Evolutionary conservation across 2,329 filamentous ascomycete genomes (phyloP).

Genomic region (Helicocarpus griseus): DNA sequence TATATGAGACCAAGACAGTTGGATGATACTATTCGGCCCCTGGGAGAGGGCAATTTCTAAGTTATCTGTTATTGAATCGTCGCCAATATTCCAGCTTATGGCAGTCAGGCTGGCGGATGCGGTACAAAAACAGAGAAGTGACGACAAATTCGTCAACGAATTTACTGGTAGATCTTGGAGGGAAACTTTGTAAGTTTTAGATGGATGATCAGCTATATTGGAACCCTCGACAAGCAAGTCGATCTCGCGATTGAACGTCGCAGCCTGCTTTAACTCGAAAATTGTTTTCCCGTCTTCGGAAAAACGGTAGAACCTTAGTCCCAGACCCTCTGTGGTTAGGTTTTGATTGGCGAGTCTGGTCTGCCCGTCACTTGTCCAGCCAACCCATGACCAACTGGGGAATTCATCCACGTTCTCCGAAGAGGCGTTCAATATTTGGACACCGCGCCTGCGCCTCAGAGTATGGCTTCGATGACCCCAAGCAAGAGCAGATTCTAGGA

Average conservation of each 20-base stretch:
- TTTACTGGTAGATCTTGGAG: neutral
- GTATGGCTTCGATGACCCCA: neutral
- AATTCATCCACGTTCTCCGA: neutral
- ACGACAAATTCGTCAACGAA: neutral
- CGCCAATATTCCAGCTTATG: neutral
- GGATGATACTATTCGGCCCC: neutral
- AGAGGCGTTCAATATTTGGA: neutral
- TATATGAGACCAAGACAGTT: neutral
- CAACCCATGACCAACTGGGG: neutral
- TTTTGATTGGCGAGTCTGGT: neutral
- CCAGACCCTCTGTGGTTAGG: neutral
- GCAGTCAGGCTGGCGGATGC: neutral
- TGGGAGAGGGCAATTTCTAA: neutral
- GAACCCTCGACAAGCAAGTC: neutral
- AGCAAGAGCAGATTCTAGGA: neutral
- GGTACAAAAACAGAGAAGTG: neutral
- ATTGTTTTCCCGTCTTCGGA: neutral
- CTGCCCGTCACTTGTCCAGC: neutral
- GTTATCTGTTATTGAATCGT: neutral
- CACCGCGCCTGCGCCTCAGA: neutral
- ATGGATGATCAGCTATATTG: neutral
- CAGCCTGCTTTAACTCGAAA: neutral
- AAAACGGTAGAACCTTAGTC: neutral
- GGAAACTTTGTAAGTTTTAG: neutral
- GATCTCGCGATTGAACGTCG: neutral